A percentile compares a stretch with the other conserved stretches of the same genome.
Conservation (phyloP, 2,329 filamentous ascomycete genomes). For the Tolypocladium guangdongense region DNA sequence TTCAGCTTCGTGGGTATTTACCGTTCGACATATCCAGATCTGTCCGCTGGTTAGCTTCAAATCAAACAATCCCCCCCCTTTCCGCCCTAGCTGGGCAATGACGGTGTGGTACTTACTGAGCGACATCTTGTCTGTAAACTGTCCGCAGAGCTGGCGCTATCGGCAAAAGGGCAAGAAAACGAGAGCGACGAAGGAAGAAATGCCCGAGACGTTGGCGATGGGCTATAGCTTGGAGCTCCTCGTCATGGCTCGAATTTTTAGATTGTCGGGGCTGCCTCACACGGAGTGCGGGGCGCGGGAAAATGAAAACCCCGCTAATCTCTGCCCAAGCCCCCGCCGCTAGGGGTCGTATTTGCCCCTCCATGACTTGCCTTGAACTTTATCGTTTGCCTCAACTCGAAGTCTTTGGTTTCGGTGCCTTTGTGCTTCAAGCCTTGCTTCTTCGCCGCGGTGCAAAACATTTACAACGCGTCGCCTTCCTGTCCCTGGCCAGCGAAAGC, state of each 20-base stretch:
- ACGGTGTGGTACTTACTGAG: constrained; percentile 23
- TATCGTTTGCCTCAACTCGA: background rate
- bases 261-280: background rate
- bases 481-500: background rate
- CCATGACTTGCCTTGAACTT: constrained; percentile 1
- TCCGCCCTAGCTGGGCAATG: background rate
- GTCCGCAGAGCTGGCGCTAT: constrained; percentile 16
- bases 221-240: constrained; percentile 19
- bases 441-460: background rate
- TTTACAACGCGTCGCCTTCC: background rate
- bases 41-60: constrained; percentile 31
- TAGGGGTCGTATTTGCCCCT: constrained; percentile 6
- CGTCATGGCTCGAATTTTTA: constrained; percentile 20
- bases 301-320: constrained; percentile 11
- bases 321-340: constrained; percentile 5
- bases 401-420: background rate
- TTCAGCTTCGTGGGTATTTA: constrained; percentile 30
- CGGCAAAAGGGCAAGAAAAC: background rate
- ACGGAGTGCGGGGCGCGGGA: constrained; percentile 17
- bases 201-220: constrained; percentile 14
- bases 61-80: background rate
- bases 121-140: constrained; percentile 22
- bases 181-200: constrained; percentile 6
- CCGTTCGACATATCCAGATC: constrained; percentile 78
- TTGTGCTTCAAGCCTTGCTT: background rate